Evolutionary conservation across 2,329 filamentous ascomycete species (phyloP), one percentile per base, ranked within the genome.

Genomic region (Colletotrichum caudatum): DNA sequence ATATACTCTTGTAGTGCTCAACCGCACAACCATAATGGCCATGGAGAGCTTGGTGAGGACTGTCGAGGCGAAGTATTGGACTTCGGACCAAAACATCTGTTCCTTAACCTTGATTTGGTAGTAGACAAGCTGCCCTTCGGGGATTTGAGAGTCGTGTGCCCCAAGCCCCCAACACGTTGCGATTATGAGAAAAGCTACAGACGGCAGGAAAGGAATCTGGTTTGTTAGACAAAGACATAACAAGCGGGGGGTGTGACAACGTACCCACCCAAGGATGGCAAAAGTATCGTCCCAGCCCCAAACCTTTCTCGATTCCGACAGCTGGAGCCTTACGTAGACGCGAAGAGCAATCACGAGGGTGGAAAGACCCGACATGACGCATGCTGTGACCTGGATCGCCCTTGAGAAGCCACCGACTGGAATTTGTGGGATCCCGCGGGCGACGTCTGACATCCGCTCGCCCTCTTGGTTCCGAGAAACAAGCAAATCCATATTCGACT

Each of bases 271-370:
- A 8, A 54, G 64, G 2, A 74, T 61, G 18, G 72, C 72, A 18
- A 72, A 66, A 8, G 61, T 59, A 50, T 74, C 72, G 41, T 74
- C 64, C 64, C 54, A 72, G n/a, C 68, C 72, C 65, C 60, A 74
- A n/a, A 29, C 26, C 26, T 26, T 12, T 4, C 33, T 23, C 8
- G 23, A 11, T 8, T 57, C 69, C 9, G 69, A 53, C 6, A 69
- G 53, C 39, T 60, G 66, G 11, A 58, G 50, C 50, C 72, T 67
- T 6, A 72, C 69, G n/a, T 62, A 70, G 23, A 72, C 29, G n/a
- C 72, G 69, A 14, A 74, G 61, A 12, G 18, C 26, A 4, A 61
- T 5, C 7, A 61, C 9, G 58, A 61, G 7, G 14, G 41, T 61
- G 5, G 58, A 18, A 7, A 61, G 23, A 16, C 2, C 16, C 3